Conservation (phyloP, 164 flowering plant genomes). For the Tetrastigma voinierianum region DNA sequence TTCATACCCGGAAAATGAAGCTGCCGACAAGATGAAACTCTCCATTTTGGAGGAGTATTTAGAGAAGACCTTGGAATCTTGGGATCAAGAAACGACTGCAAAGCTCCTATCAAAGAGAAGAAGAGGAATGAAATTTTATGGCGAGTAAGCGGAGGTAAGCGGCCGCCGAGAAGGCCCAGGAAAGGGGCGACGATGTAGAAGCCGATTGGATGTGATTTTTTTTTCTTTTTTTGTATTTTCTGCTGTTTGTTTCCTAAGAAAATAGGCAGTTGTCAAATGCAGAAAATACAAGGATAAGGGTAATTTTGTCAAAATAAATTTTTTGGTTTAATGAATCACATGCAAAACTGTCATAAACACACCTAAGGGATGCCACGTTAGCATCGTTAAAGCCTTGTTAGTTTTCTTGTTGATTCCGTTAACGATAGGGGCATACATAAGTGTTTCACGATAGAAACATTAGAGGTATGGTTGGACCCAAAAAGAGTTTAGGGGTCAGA, state of each 20-base stretch:
- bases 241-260: neutral
- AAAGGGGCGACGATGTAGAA: slow-evolving; percentile 44
- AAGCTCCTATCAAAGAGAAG: slow-evolving; percentile 44
- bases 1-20: slow-evolving; percentile 12
- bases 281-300: no score
- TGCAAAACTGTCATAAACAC: no score
- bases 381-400: no score
- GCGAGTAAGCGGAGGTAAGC: slow-evolving; percentile 36
- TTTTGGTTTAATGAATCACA: no score
- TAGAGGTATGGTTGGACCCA: no score
- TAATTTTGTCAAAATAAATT: no score
- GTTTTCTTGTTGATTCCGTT: no score
- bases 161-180: slow-evolving; percentile 60
- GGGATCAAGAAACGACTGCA: slow-evolving; percentile 55
- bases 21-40: slow-evolving; percentile 38
- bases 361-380: no score
- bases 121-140: slow-evolving; percentile 58
- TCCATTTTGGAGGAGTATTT: slow-evolving; percentile 25
- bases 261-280: no score
- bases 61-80: slow-evolving; percentile 71
- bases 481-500: no score
- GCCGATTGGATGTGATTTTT: slow-evolving; percentile 38
- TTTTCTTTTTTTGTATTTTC: neutral
- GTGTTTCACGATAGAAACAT: no score
- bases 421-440: no score